Conservation (phyloP, 768 basidiomycete genomes). For the Boletus patriciae region DNA sequence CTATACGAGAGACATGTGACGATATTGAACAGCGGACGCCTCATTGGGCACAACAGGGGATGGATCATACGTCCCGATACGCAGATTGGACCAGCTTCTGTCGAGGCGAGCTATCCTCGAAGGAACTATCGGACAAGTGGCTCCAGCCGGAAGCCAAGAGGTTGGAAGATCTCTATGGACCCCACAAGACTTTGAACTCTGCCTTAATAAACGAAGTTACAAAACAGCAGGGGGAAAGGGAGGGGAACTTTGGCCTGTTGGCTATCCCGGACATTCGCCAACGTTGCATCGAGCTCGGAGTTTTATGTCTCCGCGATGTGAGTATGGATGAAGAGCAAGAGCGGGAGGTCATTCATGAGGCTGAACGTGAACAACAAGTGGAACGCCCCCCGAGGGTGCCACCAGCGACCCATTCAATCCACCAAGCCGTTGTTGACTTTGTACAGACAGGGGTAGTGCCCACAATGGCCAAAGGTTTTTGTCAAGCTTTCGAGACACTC, state of each 20-base stretch:
- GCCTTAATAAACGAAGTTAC: too few relatives aligned
- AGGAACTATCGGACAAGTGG: constrained; percentile 31
- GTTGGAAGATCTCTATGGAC: constrained; percentile 38
- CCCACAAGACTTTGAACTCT: neutral
- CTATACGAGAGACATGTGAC: constrained; percentile 44
- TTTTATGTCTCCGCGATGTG: constrained; percentile 14
- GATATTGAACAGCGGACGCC: constrained; percentile 41
- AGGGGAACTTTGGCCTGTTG: too few relatives aligned
- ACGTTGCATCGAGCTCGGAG: constrained; percentile 20
- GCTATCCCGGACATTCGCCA: constrained; percentile 9
- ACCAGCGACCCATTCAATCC: constrained; percentile 22
- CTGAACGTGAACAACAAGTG: constrained; percentile 41
- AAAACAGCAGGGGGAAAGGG: too few relatives aligned
- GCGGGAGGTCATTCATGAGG: constrained; percentile 46
- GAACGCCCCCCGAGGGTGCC: constrained; percentile 34
- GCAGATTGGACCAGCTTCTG: constrained; percentile 17
- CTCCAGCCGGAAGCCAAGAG: constrained; percentile 40
- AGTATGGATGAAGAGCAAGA: constrained; percentile 51
- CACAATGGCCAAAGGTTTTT: constrained; percentile 20
- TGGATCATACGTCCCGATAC: constrained; percentile 19
- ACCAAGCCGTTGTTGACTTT: constrained; percentile 22
- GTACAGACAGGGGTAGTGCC: constrained; percentile 32
- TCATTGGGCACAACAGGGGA: constrained; percentile 44
- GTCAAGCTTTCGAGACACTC: constrained; percentile 15
- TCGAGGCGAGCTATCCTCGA: neutral